Evolutionary conservation across 164 flowering plant genomes (phyloP).

Genomic region (Brasenia schreberi): DNA sequence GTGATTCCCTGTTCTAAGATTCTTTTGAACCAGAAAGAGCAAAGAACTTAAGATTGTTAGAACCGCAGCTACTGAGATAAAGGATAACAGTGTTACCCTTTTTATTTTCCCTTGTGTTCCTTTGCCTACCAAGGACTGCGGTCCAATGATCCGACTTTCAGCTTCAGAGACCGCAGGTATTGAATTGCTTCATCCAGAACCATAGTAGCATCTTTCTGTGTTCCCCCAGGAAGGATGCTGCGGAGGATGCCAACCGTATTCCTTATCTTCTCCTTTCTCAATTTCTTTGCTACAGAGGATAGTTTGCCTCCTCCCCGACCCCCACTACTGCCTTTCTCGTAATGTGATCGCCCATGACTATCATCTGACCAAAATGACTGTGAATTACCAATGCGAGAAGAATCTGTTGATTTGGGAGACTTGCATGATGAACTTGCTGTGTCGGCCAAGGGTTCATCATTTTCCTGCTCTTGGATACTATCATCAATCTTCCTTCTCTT

Average conservation of each 20-base stretch:
- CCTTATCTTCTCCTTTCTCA: constrained; percentile 39
- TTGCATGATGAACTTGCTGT: constrained; percentile 24
- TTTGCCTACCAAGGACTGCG: not conserved
- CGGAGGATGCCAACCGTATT: constrained; percentile 48
- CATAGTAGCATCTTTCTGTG: constrained; percentile 38
- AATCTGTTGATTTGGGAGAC: not conserved
- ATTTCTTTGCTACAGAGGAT: constrained; percentile 20
- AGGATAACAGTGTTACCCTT: not conserved
- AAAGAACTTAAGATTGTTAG: not conserved
- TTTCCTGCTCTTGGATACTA: not conserved
- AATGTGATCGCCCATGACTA: not conserved
- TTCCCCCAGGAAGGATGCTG: constrained; percentile 56
- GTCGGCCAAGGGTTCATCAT: constrained; percentile 18
- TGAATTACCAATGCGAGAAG: constrained; percentile 22
- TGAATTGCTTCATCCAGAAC: constrained; percentile 75
- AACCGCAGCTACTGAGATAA: not conserved
- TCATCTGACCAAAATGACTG: constrained; percentile 29
- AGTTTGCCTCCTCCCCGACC: not conserved
- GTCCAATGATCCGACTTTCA: constrained; percentile 24
- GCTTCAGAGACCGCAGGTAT: constrained; percentile 54
- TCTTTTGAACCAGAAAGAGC: too few species aligned
- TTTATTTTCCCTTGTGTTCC: not conserved
- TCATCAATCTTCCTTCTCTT: constrained; percentile 34
- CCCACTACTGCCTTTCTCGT: constrained; percentile 3
- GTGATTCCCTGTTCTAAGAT: too few species aligned